Evolutionary conservation across 2,329 filamentous ascomycete genomes (phyloP), one percentile per base, ranked within the genome.

Genomic region (Parastagonospora nodorum): DNA sequence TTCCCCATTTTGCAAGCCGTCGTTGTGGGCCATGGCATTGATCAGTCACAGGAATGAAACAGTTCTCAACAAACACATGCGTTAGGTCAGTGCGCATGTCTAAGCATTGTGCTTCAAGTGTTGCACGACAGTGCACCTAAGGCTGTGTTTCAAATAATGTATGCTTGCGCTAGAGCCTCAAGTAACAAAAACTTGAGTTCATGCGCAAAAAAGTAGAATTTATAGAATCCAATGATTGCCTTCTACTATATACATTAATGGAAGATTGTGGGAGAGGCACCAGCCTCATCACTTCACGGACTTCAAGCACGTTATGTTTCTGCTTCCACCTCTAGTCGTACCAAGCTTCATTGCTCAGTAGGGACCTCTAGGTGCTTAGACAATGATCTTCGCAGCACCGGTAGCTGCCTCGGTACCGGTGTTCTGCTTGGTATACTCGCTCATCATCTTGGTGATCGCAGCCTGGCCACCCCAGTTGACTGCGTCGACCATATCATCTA

Each of bases 401-500:
- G 30, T 11, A 10, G 16, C 32, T 11, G 33, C 19, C 12, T 42
- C 27, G 3, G 47, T 55, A 14, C 46, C 42, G 35, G 54, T 58
- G 12, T 40, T 47, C 5, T 42, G 56, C 57, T 68, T 63, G 36
- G 69, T 64, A 35, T 64, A 71, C 6, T 72, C 63, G 47, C 48
- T 66, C 69, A 72, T 71, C 67, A 72, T 72, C 60, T 69, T 42
- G 8, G 57, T 64, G 39, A 72, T 67, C 3, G 67, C 61, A 8
- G 61, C 62, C 46, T 70, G 62, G 14, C 65, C 66, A 47, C 60
- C 67, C 65, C 67, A 71, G 7, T 48, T 41, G 12, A 60, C 45
- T 14, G 60, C 37, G 32, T 55, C 41, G 5, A 57, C 69, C 71
- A 74, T 74, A 28, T 57, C 57, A 37, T 72, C 63, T 15, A 74